These are phyloP conservation scores for Berberis thunbergii DNA, from an alignment of 164 flowering plant genomes.

Conservation along the genomic window DNA sequence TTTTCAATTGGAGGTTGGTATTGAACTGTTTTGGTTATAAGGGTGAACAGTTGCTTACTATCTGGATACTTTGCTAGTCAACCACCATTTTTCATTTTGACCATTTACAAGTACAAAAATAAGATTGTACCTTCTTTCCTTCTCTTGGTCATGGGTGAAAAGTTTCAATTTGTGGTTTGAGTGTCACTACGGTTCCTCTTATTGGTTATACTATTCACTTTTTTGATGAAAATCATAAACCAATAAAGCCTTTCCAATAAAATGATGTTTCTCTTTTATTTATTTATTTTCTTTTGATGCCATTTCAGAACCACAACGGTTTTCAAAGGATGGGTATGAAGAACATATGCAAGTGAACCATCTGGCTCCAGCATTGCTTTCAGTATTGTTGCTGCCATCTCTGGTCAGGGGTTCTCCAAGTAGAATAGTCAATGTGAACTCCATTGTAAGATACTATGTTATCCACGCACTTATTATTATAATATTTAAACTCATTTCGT, in stretches of 20 bases:
- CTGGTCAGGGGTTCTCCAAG: slow-evolving; percentile 91
- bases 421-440: slow-evolving; percentile 85
- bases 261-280: neutral
- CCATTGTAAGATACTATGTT: slow-evolving; percentile 37
- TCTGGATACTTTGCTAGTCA: neutral
- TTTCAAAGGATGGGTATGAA: slow-evolving; percentile 90
- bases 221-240: neutral
- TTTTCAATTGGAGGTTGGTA: slow-evolving; percentile 84
- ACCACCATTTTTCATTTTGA: no score
- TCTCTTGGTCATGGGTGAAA: no score
- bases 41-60: no score
- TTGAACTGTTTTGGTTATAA: neutral
- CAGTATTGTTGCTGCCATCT: slow-evolving; percentile 83
- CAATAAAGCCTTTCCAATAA: neutral
- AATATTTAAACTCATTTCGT: no score
- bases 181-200: no score
- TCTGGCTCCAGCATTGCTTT: slow-evolving; percentile 91
- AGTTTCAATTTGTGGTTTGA: no score
- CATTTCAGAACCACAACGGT: slow-evolving; percentile 62
- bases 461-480: neutral
- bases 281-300: neutral
- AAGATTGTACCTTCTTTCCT: no score
- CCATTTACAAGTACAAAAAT: no score
- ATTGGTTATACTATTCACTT: no score
- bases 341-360: slow-evolving; percentile 98